These are phyloP conservation scores for Capronia americana DNA, from an alignment of 2,329 filamentous ascomycete species.

Conservation along the genomic window DNA sequence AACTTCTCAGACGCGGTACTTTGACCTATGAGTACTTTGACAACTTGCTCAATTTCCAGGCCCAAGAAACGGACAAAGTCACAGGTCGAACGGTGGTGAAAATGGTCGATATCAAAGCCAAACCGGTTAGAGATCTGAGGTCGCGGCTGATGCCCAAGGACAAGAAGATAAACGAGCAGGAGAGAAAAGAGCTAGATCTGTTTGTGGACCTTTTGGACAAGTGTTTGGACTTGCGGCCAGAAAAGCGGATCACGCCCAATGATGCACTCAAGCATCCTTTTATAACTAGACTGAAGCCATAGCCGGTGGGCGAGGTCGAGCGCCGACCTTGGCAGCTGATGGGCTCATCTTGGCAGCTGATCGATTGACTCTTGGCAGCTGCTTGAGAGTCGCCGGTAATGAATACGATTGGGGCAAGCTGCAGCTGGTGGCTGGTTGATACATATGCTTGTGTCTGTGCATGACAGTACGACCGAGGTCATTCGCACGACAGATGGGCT, in stretches of 20 bases:
- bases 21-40: slow-evolving; percentile 82
- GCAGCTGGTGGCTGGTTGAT: not conserved
- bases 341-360: not conserved
- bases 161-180: slow-evolving; percentile 73
- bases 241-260: slow-evolving; percentile 84
- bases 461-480: not conserved
- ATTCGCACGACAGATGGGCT: not conserved
- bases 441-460: not conserved
- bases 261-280: slow-evolving; percentile 92
- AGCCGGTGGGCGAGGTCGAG: not conserved
- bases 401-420: not conserved
- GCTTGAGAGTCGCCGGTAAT: not conserved
- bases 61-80: slow-evolving; percentile 83
- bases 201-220: slow-evolving; percentile 89
- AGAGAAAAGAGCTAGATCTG: slow-evolving; percentile 76
- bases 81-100: slow-evolving; percentile 73
- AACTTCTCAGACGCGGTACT: slow-evolving; percentile 82
- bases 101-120: slow-evolving; percentile 59
- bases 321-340: not conserved
- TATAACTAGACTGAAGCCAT: slow-evolving; percentile 59
- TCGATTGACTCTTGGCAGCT: not conserved
- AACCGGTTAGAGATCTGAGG: slow-evolving; percentile 81
- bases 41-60: slow-evolving; percentile 81
- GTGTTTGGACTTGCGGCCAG: slow-evolving; percentile 86
- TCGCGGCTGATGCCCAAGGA: slow-evolving; percentile 75